Conservation (phyloP, 768 basidiomycete genomes). For the Collybia sordida region DNA sequence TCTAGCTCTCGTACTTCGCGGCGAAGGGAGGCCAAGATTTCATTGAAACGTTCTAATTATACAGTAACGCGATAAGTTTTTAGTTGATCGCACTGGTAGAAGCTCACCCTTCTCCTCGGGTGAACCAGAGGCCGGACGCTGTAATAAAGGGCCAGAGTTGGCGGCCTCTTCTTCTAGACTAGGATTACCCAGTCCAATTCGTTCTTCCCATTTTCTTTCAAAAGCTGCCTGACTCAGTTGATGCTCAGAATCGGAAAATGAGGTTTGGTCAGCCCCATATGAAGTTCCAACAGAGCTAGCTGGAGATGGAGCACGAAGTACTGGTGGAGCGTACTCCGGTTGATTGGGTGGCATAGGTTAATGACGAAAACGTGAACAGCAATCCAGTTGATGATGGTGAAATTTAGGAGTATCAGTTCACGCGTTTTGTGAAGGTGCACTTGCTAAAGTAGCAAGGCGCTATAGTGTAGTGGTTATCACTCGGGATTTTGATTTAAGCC, state of each 20-base stretch:
- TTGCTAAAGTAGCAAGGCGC: neutral
- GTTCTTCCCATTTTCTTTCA: slow-evolving; percentile 41
- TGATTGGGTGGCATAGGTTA: slow-evolving; percentile 19
- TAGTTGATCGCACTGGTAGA: neutral
- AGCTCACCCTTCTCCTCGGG: slow-evolving; percentile 37
- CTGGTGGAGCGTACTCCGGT: slow-evolving; percentile 49
- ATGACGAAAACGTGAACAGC: too few species aligned
- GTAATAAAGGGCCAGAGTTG: slow-evolving; percentile 36
- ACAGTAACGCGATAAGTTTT: neutral
- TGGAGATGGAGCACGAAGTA: slow-evolving; percentile 49
- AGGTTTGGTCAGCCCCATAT: slow-evolving; percentile 45
- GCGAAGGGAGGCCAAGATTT: slow-evolving; percentile 36
- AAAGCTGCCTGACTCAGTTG: slow-evolving; percentile 36
- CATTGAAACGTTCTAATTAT: slow-evolving; percentile 28
- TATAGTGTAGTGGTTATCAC: too few species aligned
- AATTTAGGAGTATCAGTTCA: too few species aligned
- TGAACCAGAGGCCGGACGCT: slow-evolving; percentile 22
- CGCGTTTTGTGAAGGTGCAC: too few species aligned
- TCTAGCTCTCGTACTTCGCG: slow-evolving; percentile 37
- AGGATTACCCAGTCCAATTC: slow-evolving; percentile 34
- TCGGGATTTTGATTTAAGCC: too few species aligned
- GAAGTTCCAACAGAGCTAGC: slow-evolving; percentile 51
- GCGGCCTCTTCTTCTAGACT: slow-evolving; percentile 41
- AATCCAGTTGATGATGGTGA: too few species aligned
- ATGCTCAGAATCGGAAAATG: slow-evolving; percentile 42